Conservation (phyloP, 768 basidiomycete genomes). For the Lepiota venenata region DNA sequence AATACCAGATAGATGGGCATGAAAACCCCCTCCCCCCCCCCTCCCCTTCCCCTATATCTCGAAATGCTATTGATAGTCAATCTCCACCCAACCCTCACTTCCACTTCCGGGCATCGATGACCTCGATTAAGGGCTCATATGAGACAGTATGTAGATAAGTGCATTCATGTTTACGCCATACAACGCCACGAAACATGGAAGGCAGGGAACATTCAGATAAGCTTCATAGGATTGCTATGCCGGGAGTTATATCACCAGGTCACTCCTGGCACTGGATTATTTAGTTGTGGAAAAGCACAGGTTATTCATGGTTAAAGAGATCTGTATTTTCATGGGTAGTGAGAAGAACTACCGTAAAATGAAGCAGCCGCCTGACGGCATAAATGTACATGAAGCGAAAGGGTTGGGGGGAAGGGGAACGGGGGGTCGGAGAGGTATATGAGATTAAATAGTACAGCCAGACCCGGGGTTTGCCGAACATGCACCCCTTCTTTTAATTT, state of each 20-base stretch:
- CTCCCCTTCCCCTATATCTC: background rate
- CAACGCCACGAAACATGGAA: conserved; percentile 9
- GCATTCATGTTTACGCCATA: background rate
- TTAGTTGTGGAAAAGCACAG: background rate
- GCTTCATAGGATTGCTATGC: background rate
- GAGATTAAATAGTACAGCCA: conserved; percentile 5
- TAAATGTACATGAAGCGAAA: background rate
- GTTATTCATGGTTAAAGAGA: background rate
- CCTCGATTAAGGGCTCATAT: background rate
- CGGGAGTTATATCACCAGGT: background rate
- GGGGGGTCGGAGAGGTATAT: conserved; percentile 1
- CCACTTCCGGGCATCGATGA: background rate
- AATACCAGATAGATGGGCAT: background rate
- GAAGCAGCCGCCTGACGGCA: background rate
- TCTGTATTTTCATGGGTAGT: background rate
- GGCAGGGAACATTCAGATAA: conserved; percentile 6
- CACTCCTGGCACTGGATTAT: background rate
- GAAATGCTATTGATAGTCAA: conserved; percentile 4
- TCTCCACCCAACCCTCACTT: conserved; percentile 3
- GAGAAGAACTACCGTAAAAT: background rate
- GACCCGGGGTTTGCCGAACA: conserved; percentile 3
- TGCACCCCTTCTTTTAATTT: conserved; percentile 10
- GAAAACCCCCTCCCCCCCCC: background rate
- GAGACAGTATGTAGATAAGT: background rate
- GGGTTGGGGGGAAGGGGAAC: conserved; percentile 2